A percentile compares a stretch with the other conserved stretches of the same genome.
phyloP scores from a whole-genome alignment of 345 rosid genomes.

The Alliaria petiolata region DNA sequence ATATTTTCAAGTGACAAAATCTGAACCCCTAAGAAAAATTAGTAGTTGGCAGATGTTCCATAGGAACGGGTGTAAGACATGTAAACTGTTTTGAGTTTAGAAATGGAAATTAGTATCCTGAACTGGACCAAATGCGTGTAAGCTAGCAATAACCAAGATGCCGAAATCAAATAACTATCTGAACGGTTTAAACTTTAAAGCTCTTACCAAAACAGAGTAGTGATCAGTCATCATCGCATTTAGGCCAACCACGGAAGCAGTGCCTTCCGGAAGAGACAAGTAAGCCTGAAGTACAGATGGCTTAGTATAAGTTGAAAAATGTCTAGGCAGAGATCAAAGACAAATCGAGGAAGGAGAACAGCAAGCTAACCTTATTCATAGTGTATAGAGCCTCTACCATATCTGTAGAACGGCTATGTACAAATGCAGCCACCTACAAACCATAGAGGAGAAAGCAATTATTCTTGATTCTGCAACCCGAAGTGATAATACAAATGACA shows the following conservation, averaged over 20 bases:
- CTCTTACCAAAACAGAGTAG: conserved; percentile 58
- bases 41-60: conserved; percentile 8
- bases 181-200: neutral
- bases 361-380: conserved; percentile 61
- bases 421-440: conserved; percentile 55
- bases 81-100: neutral
- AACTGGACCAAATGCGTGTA: conserved; percentile 5
- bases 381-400: conserved; percentile 76
- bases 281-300: conserved; percentile 59
- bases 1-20: conserved; percentile 3
- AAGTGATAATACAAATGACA: conserved; percentile 13
- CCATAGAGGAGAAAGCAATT: conserved; percentile 14
- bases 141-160: conserved; percentile 9
- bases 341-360: neutral
- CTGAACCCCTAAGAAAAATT: neutral
- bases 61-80: conserved; percentile 3
- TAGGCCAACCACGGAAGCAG: conserved; percentile 79
- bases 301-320: neutral
- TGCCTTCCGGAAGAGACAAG: conserved; percentile 84
- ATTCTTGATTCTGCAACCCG: conserved; percentile 1
- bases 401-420: conserved; percentile 60
- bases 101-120: conserved; percentile 5
- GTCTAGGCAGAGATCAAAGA: neutral
- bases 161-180: conserved; percentile 5
- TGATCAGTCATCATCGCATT: conserved; percentile 91